Conservation (phyloP, 176 grass and related monocot species). For the Musa acuminata region DNA sequence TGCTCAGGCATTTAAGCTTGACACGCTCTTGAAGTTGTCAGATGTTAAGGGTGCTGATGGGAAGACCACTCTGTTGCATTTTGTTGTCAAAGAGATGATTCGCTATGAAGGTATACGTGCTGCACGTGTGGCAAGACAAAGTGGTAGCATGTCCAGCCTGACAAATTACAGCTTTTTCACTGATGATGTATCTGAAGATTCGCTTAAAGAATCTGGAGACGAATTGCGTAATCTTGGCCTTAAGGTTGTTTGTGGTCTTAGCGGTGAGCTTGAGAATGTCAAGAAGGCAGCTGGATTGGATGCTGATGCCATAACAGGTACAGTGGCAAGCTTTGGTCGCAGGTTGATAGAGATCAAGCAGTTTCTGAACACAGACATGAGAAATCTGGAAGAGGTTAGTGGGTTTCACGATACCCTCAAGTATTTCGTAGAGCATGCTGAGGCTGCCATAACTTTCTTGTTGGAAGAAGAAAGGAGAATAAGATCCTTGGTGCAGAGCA, state of each 20-base stretch:
- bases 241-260: slow-evolving; percentile 50
- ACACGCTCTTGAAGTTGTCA: slow-evolving; percentile 75
- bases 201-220: slow-evolving; percentile 36
- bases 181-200: slow-evolving; percentile 24
- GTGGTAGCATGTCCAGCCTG: slow-evolving; percentile 15
- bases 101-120: slow-evolving; percentile 60
- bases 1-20: slow-evolving; percentile 80
- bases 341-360: slow-evolving; percentile 57
- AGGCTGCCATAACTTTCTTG: slow-evolving; percentile 41
- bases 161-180: background rate
- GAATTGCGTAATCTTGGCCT: slow-evolving; percentile 46
- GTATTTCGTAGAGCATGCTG: slow-evolving; percentile 51
- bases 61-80: slow-evolving; percentile 84
- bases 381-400: slow-evolving; percentile 51
- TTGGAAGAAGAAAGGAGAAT: slow-evolving; percentile 75
- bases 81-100: slow-evolving; percentile 69
- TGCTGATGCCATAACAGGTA: slow-evolving; percentile 54
- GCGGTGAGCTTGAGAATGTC: slow-evolving; percentile 56
- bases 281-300: slow-evolving; percentile 66
- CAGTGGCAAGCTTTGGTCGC: slow-evolving; percentile 48
- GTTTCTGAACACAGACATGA: slow-evolving; percentile 60
- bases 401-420: slow-evolving; percentile 58
- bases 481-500: slow-evolving; percentile 43
- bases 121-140: slow-evolving; percentile 34
- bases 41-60: slow-evolving; percentile 77